Evolutionary conservation across 1,139 yeast species (phyloP), one percentile per base, ranked within the genome.

Genomic region (Saccharomycopsis phalli): DNA sequence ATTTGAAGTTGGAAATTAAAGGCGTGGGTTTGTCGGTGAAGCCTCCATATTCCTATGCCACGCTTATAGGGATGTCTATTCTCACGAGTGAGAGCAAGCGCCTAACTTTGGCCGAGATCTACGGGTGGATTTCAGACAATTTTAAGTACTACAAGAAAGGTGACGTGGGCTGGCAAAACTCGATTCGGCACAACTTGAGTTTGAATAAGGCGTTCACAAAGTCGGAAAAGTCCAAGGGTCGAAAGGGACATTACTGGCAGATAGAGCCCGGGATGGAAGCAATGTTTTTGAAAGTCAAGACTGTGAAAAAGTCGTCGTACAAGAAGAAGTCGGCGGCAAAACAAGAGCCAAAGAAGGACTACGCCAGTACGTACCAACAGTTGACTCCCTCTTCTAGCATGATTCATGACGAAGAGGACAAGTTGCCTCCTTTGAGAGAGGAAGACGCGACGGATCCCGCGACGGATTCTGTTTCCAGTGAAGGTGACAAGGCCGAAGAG

Each of bases 241-340:
- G 97, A 4, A 91, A 91, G 62, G 98, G 98, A 26, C 95, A 88
- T 62, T 91, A 81, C 60, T 93, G 98, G 98, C 77, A 83, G 52
- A 84, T 91, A 41, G 87, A 81, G 48, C 67, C 74, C 18, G 95
- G 94, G 3, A 75, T 70, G 54, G 96, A 88, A 59, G 75, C 75
- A 49, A 86, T 81, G 58, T 91, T 91, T 54, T 68, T 83, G 53
- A 82, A 78, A 55, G 75, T 74, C 4, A 71, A 77, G 53, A 60
- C 66, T 40, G 66, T 63, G 32, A 71, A 68, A 51, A 69, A 66
- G 51, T 11, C 47, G 45, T 38, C 14, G 48, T 42, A 10, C 22
- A 31, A 16, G 29, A 26, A 11, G 44, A 43, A 18, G 38, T 35
- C 7, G 34, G 33, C 13, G 13, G 36, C 16, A n/a, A 27, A 17